phyloP scores from a whole-genome alignment of 78 protist genomes.

The Planoprotostelium fungivorum region DNA sequence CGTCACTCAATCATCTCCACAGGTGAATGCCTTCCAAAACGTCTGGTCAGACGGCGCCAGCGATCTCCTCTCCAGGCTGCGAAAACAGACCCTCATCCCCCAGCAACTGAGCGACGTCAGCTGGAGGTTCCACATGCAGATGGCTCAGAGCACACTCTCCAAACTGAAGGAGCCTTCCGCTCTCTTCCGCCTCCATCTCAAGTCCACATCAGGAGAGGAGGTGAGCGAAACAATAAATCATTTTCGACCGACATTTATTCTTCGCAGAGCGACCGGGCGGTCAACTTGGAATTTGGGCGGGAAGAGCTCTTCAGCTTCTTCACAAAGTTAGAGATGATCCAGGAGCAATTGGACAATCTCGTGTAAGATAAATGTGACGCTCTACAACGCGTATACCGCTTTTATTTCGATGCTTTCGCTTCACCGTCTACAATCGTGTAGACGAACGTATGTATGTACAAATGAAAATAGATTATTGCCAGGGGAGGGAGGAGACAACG shows the following conservation, averaged over 20 bases:
- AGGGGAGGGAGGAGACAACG: no score
- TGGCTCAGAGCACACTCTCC: slow-evolving; percentile 39
- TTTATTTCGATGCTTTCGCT: no score
- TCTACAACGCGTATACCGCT: background rate
- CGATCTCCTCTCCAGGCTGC: slow-evolving; percentile 1
- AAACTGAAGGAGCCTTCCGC: slow-evolving; percentile 44
- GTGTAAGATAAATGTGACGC: slow-evolving; percentile 6
- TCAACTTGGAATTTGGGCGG: slow-evolving; percentile 41
- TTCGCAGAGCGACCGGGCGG: slow-evolving; percentile 12
- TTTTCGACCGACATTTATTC: no score
- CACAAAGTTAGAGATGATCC: slow-evolving; percentile 36
- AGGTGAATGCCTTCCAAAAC: slow-evolving; percentile 23
- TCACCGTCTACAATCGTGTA: no score
- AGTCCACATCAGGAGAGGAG: slow-evolving; percentile 28
- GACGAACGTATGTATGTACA: no score
- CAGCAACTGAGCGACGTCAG: slow-evolving; percentile 35
- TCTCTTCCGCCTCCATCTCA: slow-evolving; percentile 26
- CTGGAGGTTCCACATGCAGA: slow-evolving; percentile 62
- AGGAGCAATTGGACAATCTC: slow-evolving; percentile 47
- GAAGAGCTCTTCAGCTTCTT: slow-evolving; percentile 32
- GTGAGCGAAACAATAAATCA: no score
- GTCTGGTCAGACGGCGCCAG: slow-evolving; percentile 30
- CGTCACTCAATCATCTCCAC: background rate
- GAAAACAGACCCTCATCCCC: slow-evolving; percentile 37
- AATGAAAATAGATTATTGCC: no score